Conservation (phyloP, 192 early-diverging fungal genomes). For the Backusella macrospora region DNA sequence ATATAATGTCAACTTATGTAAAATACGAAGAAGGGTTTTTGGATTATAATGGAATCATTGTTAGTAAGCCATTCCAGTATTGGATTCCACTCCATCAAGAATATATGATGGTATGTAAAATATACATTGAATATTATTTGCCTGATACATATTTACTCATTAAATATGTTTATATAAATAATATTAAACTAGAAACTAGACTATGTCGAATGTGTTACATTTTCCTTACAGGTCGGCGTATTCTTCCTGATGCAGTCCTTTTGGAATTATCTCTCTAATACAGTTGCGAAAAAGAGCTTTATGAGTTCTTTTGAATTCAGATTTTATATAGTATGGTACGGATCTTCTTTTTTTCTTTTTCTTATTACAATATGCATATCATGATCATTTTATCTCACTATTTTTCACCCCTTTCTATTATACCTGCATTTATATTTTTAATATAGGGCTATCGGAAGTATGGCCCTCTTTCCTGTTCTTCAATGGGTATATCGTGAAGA, state of each 20-base stretch:
- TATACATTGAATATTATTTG: neutral
- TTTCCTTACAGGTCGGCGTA: constrained; percentile 27
- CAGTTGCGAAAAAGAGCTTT: constrained; percentile 34
- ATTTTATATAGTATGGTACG: constrained; percentile 36
- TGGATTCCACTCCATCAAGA: constrained; percentile 29
- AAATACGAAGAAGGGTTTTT: constrained; percentile 38
- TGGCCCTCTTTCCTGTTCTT: constrained; percentile 32
- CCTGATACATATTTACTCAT: neutral
- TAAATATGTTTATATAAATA: no score
- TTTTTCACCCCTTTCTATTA: constrained; percentile 4
- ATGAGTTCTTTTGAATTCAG: constrained; percentile 40
- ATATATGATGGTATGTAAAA: constrained; percentile 17
- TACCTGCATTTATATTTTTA: neutral
- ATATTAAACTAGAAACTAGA: constrained; percentile 16
- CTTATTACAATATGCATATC: neutral
- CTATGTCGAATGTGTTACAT: constrained; percentile 33
- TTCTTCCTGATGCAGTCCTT: constrained; percentile 43
- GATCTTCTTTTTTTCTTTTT: neutral
- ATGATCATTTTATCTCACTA: neutral
- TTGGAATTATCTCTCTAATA: constrained; percentile 41
- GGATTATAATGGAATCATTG: constrained; percentile 13
- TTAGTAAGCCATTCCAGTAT: constrained; percentile 24
- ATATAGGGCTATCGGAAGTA: constrained; percentile 26
- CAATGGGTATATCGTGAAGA: constrained; percentile 25
- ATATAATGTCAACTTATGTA: constrained; percentile 31